These are phyloP conservation scores for Aspergillus aculeatinus DNA, from an alignment of 2,329 filamentous ascomycete genomes.

Conservation along the genomic window DNA sequence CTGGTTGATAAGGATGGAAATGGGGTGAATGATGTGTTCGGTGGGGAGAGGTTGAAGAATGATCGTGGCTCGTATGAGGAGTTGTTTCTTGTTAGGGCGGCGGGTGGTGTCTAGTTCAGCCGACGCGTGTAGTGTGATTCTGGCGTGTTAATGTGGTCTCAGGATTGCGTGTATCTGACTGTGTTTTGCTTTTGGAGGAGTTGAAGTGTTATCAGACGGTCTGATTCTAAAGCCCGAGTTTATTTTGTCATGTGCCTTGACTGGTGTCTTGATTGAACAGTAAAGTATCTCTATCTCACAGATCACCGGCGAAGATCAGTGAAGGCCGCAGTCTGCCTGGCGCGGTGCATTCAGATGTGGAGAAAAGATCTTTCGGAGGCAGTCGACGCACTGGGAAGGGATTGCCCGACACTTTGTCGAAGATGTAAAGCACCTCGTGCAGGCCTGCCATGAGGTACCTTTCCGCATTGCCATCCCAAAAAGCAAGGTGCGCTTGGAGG, in stretches of 20 bases:
- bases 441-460: constrained; percentile 9
- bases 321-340: constrained; percentile 14
- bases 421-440: neutral
- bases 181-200: too few species aligned
- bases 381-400: constrained; percentile 13
- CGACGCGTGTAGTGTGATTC: too few species aligned
- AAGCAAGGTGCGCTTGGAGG: constrained; percentile 12
- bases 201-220: too few species aligned
- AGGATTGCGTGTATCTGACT: too few species aligned
- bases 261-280: too few species aligned
- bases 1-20: neutral
- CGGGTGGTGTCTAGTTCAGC: too few species aligned
- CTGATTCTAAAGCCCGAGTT: too few species aligned
- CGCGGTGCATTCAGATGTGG: constrained; percentile 16
- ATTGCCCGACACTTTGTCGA: too few species aligned
- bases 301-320: constrained; percentile 1
- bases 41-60: constrained; percentile 2
- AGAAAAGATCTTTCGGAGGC: constrained; percentile 12
- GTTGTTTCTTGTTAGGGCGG: neutral
- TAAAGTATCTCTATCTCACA: too few species aligned
- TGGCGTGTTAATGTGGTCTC: too few species aligned
- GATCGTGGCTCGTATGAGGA: constrained; percentile 7
- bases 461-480: constrained; percentile 14
- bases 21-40: neutral
- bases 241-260: too few species aligned